A percentile compares a stretch with the other conserved stretches of the same genome.
phyloP scores from a whole-genome alignment of 2,329 filamentous ascomycete species.

The Macrophomina tecta region DNA sequence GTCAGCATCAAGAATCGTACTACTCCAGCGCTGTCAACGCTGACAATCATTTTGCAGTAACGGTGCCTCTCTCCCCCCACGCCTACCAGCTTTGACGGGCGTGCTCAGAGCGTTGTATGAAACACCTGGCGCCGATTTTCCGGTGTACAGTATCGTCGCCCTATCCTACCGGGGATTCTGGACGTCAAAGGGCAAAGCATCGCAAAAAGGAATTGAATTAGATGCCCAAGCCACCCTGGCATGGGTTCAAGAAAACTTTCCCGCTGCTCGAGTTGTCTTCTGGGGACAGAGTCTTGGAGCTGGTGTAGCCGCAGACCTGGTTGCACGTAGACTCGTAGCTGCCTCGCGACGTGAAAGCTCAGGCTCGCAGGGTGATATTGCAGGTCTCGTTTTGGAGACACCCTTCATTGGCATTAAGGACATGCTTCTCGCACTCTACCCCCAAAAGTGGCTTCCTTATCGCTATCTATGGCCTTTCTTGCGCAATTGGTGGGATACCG shows the following conservation, averaged over 20 bases:
- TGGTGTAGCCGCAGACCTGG: constrained; percentile 67
- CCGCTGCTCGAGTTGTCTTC: constrained; percentile 60
- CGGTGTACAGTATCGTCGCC: constrained; percentile 49
- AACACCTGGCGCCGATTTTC: background rate
- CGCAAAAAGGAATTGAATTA: constrained; percentile 71
- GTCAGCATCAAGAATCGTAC: background rate
- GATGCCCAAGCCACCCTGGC: constrained; percentile 69
- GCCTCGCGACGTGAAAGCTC: background rate
- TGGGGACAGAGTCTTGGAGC: constrained; percentile 83
- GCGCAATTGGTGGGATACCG: constrained; percentile 63
- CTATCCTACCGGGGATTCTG: constrained; percentile 75
- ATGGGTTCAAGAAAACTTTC: constrained; percentile 62
- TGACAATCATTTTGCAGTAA: constrained; percentile 40
- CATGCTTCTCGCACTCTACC: constrained; percentile 76
- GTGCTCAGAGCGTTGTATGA: constrained; percentile 44
- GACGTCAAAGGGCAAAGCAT: constrained; percentile 75
- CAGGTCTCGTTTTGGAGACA: constrained; percentile 72
- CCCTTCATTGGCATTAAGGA: constrained; percentile 73
- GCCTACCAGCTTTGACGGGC: constrained; percentile 54
- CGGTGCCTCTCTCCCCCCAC: constrained; percentile 52
- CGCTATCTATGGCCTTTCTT: constrained; percentile 76
- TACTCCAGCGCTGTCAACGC: background rate
- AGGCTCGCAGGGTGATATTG: constrained; percentile 35
- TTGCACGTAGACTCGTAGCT: constrained; percentile 17
- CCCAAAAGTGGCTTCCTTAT: constrained; percentile 81